Evolutionary conservation across 2,329 filamentous ascomycete species (phyloP), one percentile per base, ranked within the genome.

Genomic region (Aquanectria penicillioides): DNA sequence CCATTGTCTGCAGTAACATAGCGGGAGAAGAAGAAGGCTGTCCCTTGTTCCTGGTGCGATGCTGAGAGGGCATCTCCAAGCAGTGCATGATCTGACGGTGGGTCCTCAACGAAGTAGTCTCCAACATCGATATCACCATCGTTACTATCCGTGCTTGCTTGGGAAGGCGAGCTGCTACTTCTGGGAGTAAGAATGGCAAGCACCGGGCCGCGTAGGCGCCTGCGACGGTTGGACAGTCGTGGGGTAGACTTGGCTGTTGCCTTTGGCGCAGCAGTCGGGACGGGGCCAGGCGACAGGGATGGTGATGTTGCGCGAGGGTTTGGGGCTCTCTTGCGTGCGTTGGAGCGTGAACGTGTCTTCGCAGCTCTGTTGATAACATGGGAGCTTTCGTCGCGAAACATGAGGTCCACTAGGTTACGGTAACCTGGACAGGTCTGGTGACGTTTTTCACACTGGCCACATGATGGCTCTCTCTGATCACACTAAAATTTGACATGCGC

Each of bases 361-460:
- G 76, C 78, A 40, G 80, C 81, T 71, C 83, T 85, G 64, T 80
- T 79, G 63, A 83, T 83, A 53, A 86, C 83, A 67, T 83, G 81
- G 26, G 77, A 79, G 62, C 81, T 86, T 69, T 86, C 81, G 65
- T 86, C 82, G 36, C 83, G 80, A 64, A 86, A 86, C 77, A 86
- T 84, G 59, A 86, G 77, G 62, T 86, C 83, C 34, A 84, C 78
- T 44, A 82, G 74, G 61, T 83, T 83, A 37, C 83, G 76, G 64
- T 86, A 86, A 53, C 84, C 84, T 26, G 83, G 83, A 57, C 84
- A 86, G 71, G 72, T 58, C 49, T 81, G 76, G 56, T 81, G 77
- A 36, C 82, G 79, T 67, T 84, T 83, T 46, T 78, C 76, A 68
- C 84, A 86, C 69, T 86, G 84, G 43, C 82, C 82, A 56, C 84